These are phyloP conservation scores for Letharia columbiana DNA, from an alignment of 495 filamentous ascomycete genomes.

Conservation along the genomic window DNA sequence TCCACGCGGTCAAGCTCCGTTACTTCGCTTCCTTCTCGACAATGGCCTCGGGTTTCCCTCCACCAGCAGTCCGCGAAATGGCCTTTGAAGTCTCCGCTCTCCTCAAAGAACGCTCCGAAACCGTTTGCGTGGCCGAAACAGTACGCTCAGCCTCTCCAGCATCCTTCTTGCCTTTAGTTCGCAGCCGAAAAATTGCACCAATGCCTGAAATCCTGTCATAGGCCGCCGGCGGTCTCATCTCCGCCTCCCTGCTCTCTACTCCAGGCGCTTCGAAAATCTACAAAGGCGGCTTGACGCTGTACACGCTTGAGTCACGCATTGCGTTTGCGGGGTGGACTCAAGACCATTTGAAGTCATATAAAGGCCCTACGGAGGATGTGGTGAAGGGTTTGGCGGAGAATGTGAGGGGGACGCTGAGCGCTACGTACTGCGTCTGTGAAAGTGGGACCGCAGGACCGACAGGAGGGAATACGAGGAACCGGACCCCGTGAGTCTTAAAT, in stretches of 20 bases:
- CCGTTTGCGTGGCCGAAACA: conserved; percentile 52
- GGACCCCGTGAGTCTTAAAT: conserved; percentile 41
- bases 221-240: conserved; percentile 56
- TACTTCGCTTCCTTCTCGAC: neutral
- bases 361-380: conserved; percentile 49
- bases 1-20: neutral
- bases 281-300: conserved; percentile 52
- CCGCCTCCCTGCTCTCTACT: conserved; percentile 44
- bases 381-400: conserved; percentile 46
- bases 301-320: conserved; percentile 52
- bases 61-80: conserved; percentile 40
- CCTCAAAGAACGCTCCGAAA: conserved; percentile 45
- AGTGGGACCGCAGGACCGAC: conserved; percentile 56
- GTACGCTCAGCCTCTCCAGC: conserved; percentile 29
- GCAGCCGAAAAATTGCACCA: neutral
- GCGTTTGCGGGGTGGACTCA: conserved; percentile 54
- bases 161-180: neutral
- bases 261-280: conserved; percentile 50
- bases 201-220: conserved; percentile 21
- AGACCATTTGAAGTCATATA: conserved; percentile 41
- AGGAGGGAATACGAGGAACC: conserved; percentile 46
- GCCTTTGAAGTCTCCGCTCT: conserved; percentile 42
- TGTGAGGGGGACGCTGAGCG: conserved; percentile 41
- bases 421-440: conserved; percentile 50
- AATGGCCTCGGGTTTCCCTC: conserved; percentile 34